Conservation (phyloP, 805 yeast species). For the Sugiyamaella boreocaroliniensis region DNA sequence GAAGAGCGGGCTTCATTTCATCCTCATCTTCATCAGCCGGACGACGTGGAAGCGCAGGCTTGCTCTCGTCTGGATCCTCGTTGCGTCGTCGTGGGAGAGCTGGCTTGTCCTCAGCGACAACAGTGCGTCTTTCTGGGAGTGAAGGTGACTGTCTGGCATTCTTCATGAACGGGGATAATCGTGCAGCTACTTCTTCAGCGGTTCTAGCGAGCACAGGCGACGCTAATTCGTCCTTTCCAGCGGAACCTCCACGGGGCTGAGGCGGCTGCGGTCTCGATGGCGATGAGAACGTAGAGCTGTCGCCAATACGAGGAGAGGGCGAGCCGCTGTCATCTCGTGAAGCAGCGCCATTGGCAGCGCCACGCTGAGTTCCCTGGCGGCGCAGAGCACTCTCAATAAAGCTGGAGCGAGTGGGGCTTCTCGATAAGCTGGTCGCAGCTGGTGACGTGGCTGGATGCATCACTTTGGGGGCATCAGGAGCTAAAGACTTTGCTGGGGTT, state of each 20-base stretch:
- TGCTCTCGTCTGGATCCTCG: not conserved
- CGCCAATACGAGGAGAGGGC: not conserved
- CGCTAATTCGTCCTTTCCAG: not conserved
- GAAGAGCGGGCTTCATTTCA: not conserved
- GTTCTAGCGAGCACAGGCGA: not conserved
- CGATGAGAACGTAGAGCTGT: not conserved
- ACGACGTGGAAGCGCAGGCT: not conserved
- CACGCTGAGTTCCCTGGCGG: not conserved
- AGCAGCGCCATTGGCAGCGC: not conserved
- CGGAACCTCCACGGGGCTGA: not conserved
- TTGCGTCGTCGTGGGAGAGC: not conserved
- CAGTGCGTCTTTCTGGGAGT: not conserved
- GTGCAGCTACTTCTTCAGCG: not conserved
- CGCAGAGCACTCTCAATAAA: constrained; percentile 26
- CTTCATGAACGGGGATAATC: too few species aligned
- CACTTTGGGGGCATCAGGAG: not conserved
- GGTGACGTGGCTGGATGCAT: constrained; percentile 1
- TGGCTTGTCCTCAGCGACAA: not conserved
- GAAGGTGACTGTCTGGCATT: not conserved
- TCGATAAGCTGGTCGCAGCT: constrained; percentile 7
- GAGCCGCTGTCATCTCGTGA: not conserved
- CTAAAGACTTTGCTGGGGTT: not conserved
- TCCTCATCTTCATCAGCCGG: not conserved
- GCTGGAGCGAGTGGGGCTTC: constrained; percentile 19
- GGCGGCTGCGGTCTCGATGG: not conserved